These are phyloP conservation scores for Stemphylium lycopersici DNA, from an alignment of 2,329 filamentous ascomycete genomes.

Conservation along the genomic window DNA sequence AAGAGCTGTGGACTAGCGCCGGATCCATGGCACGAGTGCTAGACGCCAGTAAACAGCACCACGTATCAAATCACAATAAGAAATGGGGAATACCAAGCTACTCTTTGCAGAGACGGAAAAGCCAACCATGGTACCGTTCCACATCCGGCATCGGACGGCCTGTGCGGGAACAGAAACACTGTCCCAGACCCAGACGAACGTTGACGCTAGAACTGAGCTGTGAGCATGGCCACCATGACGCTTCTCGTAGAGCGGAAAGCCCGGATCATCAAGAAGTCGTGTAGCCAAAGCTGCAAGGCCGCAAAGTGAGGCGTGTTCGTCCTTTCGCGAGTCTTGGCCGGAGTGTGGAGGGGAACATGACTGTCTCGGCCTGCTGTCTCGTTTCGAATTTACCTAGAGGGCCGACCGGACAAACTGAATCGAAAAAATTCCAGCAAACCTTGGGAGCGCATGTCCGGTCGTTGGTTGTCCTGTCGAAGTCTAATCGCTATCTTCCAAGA, in stretches of 20 bases:
- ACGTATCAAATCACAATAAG: conserved; percentile 25
- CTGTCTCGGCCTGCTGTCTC: conserved; percentile 29
- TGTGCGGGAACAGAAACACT: conserved; percentile 7
- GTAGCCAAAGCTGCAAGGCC: conserved; percentile 12
- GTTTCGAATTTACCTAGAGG: conserved; percentile 32
- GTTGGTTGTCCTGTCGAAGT: conserved; percentile 26
- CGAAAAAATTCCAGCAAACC: conserved; percentile 23
- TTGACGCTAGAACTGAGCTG: conserved; percentile 13
- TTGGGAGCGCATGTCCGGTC: conserved; percentile 26
- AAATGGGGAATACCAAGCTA: conserved; percentile 33
- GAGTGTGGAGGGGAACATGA: conserved; percentile 24
- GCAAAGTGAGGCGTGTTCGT: conserved; percentile 21
- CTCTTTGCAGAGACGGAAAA: conserved; percentile 27
- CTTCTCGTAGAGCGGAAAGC: conserved; percentile 5
- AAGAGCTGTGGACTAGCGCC: conserved; percentile 1
- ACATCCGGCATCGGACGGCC: conserved; percentile 21
- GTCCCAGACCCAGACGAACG: conserved; percentile 9
- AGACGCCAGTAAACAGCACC: conserved; percentile 37
- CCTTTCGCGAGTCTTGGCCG: conserved; percentile 17
- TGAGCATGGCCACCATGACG: conserved; percentile 10
- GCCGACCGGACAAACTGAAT: conserved; percentile 29
- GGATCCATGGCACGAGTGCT: conserved; percentile 18
- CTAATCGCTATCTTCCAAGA: conserved; percentile 78
- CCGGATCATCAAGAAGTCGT: conserved; percentile 5
- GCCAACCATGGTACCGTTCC: conserved; percentile 29